Percentiles rank a stretch among this genome's conserved stretches.
These are phyloP conservation scores for Leishmania lainsoni DNA, from an alignment of 208 protist genomes.

Conservation along the genomic window DNA sequence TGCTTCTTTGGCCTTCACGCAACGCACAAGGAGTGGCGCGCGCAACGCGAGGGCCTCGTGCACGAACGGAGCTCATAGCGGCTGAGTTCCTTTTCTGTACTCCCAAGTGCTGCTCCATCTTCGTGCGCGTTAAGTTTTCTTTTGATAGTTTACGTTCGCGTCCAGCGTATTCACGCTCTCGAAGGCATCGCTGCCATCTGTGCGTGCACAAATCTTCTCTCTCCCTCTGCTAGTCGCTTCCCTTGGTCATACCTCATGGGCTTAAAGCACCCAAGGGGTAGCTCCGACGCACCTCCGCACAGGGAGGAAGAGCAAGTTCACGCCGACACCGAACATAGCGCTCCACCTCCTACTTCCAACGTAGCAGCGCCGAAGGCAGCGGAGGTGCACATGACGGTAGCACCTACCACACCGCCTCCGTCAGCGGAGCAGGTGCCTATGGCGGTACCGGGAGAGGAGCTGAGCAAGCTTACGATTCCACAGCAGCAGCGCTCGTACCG, in stretches of 20 bases:
- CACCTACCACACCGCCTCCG: not conserved
- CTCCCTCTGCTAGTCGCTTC: not conserved
- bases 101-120: not conserved
- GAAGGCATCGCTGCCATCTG: not conserved
- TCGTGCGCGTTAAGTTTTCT: not conserved
- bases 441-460: too few relatives aligned
- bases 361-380: not conserved
- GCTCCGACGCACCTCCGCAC: not conserved
- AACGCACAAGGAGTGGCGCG: not conserved
- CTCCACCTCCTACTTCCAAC: not conserved
- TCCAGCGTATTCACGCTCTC: not conserved
- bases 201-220: not conserved
- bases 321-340: not conserved
- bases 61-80: not conserved
- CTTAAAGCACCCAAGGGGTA: not conserved
- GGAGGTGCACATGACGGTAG: not conserved
- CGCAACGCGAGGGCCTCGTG: not conserved
- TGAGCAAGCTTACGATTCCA: not conserved
- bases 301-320: not conserved
- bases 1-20: not conserved
- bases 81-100: not conserved
- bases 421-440: not conserved
- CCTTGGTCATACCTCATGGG: not conserved
- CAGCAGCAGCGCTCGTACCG: not conserved
- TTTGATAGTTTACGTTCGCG: not conserved